Evolutionary conservation across 306 rosid genomes (phyloP).

Genomic region (Quercus dentata): DNA sequence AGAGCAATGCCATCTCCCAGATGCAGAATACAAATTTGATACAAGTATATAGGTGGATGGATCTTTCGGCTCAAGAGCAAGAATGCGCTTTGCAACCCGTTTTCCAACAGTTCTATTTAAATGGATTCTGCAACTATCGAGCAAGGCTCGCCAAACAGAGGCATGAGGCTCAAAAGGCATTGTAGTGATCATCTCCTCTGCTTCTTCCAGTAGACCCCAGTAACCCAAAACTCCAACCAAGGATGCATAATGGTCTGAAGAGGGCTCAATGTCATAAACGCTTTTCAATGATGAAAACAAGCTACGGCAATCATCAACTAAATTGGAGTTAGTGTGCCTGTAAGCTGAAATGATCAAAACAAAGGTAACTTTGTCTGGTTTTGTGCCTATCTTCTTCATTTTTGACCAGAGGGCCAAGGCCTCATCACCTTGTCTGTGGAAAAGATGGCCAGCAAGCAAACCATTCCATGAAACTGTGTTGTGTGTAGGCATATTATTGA

Average conservation of each 20-base stretch:
- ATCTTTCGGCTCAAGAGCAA: slow-evolving; percentile 65
- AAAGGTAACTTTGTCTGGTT: slow-evolving; percentile 57
- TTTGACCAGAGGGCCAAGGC: slow-evolving; percentile 65
- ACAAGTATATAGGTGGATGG: slow-evolving; percentile 68
- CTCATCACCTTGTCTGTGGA: slow-evolving; percentile 65
- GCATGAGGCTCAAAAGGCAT: slow-evolving; percentile 61
- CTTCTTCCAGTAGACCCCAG: slow-evolving; percentile 83
- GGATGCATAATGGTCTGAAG: slow-evolving; percentile 65
- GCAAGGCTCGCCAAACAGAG: slow-evolving; percentile 81
- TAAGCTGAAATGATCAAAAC: slow-evolving; percentile 72
- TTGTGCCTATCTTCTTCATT: slow-evolving; percentile 63
- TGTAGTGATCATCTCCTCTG: slow-evolving; percentile 54
- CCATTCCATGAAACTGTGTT: slow-evolving; percentile 82
- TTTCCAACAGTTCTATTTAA: slow-evolving; percentile 50
- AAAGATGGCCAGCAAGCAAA: slow-evolving; percentile 69
- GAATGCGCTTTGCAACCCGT: slow-evolving; percentile 51
- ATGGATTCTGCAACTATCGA: slow-evolving; percentile 62
- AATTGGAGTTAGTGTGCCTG: slow-evolving; percentile 51
- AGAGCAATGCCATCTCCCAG: slow-evolving; percentile 85
- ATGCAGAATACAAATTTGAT: slow-evolving; percentile 81
- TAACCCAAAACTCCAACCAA: slow-evolving; percentile 79
- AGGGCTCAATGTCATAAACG: slow-evolving; percentile 50
- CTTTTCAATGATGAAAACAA: slow-evolving; percentile 60
- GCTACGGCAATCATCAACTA: slow-evolving; percentile 58
- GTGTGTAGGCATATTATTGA: slow-evolving; percentile 40